Conservation (phyloP, 768 basidiomycete genomes). For the Suillus tomentosus region DNA sequence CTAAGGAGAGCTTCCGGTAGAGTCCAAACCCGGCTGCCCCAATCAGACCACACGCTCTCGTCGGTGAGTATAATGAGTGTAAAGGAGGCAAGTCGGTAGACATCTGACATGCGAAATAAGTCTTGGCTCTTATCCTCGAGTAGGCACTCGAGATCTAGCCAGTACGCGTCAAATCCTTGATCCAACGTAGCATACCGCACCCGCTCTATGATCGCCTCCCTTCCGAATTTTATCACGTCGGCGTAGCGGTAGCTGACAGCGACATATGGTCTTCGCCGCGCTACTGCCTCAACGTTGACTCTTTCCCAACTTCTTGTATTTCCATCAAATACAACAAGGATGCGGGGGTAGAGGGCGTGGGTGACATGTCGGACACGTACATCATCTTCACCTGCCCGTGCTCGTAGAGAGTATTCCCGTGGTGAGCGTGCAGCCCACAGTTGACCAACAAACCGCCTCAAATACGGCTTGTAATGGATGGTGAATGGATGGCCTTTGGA, state of each 20-base stretch:
- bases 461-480: conserved; percentile 20
- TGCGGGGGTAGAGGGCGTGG: conserved; percentile 18
- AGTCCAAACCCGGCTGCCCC: conserved; percentile 29
- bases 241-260: conserved; percentile 21
- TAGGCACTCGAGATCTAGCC: conserved; percentile 21
- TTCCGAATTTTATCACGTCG: conserved; percentile 15
- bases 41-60: conserved; percentile 17
- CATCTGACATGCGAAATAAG: conserved; percentile 27
- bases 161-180: conserved; percentile 21
- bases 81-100: conserved; percentile 25
- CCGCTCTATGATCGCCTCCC: not conserved
- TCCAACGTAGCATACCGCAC: conserved; percentile 12
- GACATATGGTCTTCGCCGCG: conserved; percentile 19
- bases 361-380: conserved; percentile 12
- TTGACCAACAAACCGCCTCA: conserved; percentile 23
- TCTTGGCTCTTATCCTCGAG: conserved; percentile 19
- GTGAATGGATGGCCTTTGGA: conserved; percentile 9
- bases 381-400: conserved; percentile 5
- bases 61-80: conserved; percentile 26
- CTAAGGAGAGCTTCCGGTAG: conserved; percentile 27
- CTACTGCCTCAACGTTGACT: conserved; percentile 7
- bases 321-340: conserved; percentile 20
- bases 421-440: conserved; percentile 27
- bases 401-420: conserved; percentile 24
- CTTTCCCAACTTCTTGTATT: conserved; percentile 6